phyloP scores from a whole-genome alignment of 306 rosid species.

The Quillaja saponaria region DNA sequence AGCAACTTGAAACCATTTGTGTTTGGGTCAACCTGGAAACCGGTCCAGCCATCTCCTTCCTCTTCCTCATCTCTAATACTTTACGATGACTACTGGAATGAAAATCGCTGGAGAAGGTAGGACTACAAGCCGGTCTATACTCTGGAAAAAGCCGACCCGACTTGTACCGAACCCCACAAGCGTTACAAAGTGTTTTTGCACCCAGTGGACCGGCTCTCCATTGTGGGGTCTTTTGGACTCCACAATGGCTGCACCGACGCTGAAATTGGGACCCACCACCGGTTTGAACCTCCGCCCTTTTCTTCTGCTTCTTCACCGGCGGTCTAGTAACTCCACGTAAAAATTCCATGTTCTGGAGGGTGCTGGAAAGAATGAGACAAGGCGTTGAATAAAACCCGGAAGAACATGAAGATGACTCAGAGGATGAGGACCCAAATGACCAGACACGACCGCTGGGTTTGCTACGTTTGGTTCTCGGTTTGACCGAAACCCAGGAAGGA shows the following conservation, averaged over 20 bases:
- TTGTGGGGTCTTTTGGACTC: slow-evolving; percentile 89
- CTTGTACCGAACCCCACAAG: slow-evolving; percentile 92
- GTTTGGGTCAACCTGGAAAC: slow-evolving; percentile 35
- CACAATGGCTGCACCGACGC: slow-evolving; percentile 89
- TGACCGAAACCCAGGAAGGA: slow-evolving; percentile 47
- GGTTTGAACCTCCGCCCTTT: slow-evolving; percentile 39
- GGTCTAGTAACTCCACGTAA: slow-evolving; percentile 26
- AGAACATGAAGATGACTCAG: slow-evolving; percentile 50
- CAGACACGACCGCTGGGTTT: slow-evolving; percentile 35
- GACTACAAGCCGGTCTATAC: slow-evolving; percentile 96
- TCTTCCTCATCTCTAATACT: slow-evolving; percentile 82
- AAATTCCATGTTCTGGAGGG: slow-evolving; percentile 21
- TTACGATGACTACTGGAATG: slow-evolving; percentile 94
- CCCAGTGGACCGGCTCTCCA: slow-evolving; percentile 96
- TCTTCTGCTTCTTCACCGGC: slow-evolving; percentile 71
- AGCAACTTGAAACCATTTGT: slow-evolving; percentile 49
- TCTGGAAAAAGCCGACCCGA: slow-evolving; percentile 91
- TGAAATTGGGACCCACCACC: slow-evolving; percentile 43
- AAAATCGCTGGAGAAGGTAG: slow-evolving; percentile 61
- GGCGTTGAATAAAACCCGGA: slow-evolving; percentile 38
- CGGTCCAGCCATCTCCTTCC: slow-evolving; percentile 49
- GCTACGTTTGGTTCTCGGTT: slow-evolving; percentile 50
- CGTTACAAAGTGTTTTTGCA: slow-evolving; percentile 85
- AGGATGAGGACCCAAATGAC: slow-evolving; percentile 27
- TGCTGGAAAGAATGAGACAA: slow-evolving; percentile 28